Evolutionary conservation across 139 green algal species (phyloP).

Genomic region (Chlorokybus atmophyticus): DNA sequence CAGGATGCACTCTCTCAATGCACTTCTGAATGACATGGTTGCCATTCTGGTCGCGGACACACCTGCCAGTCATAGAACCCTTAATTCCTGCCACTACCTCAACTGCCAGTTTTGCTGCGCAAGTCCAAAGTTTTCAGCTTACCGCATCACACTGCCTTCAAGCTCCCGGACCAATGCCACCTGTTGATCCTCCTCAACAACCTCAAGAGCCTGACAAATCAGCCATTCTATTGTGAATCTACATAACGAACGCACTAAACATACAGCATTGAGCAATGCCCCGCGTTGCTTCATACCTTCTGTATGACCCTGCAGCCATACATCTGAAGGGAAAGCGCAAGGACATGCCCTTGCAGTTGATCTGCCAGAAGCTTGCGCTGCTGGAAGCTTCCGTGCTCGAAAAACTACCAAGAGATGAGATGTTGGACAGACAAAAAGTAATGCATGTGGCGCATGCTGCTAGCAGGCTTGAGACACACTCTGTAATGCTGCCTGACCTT

Average conservation of each 20-base stretch:
- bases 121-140: no score
- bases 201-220: conserved; percentile 33
- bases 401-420: conserved; percentile 38
- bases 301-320: conserved; percentile 90
- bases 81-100: no score
- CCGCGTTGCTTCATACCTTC: conserved; percentile 37
- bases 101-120: no score
- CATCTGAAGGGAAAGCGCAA: conserved; percentile 66
- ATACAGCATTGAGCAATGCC: no score
- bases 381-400: conserved; percentile 48
- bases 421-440: no score
- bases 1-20: conserved; percentile 65
- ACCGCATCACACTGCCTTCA: conserved; percentile 52
- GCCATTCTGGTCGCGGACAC: conserved; percentile 82
- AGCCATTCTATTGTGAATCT: no score
- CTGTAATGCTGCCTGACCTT: conserved; percentile 23
- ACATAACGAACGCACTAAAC: no score
- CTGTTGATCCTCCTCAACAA: conserved; percentile 28
- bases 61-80: no score
- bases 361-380: conserved; percentile 22
- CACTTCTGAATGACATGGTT: conserved; percentile 93
- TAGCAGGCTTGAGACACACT: no score
- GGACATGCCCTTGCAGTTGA: conserved; percentile 32
- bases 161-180: conserved; percentile 41
- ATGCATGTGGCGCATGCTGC: no score